Conservation (phyloP, 2,329 filamentous ascomycete genomes). For the Xylaria sp. region DNA sequence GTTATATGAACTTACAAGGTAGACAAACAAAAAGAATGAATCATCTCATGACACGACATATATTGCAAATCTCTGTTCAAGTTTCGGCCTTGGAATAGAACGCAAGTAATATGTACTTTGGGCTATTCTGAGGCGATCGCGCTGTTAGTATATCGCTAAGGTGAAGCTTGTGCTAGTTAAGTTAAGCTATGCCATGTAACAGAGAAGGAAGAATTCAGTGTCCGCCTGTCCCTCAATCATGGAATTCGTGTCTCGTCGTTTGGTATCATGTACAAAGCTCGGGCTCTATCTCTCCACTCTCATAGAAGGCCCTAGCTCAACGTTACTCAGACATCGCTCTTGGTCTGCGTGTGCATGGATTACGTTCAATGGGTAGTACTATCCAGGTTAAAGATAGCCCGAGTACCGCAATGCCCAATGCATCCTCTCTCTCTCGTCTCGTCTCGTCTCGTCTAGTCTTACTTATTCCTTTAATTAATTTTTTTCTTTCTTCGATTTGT, state of each 20-base stretch:
- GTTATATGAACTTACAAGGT: background rate
- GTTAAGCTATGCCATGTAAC: background rate
- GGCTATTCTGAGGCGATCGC: background rate
- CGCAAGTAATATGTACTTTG: background rate
- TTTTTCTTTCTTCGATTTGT: background rate
- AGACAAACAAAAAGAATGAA: background rate
- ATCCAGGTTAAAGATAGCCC: background rate
- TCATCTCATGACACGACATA: background rate
- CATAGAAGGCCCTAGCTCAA: background rate
- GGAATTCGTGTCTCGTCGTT: conserved; percentile 17
- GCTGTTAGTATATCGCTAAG: background rate
- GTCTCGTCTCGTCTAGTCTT: background rate
- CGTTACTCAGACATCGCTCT: conserved; percentile 1
- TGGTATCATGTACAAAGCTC: conserved; percentile 20
- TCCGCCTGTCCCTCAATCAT: background rate
- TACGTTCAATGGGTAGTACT: background rate
- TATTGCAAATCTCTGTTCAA: background rate
- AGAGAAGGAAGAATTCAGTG: background rate
- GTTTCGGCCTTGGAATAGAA: background rate
- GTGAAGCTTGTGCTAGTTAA: background rate
- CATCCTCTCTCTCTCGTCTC: background rate
- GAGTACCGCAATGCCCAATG: background rate
- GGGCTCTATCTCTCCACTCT: background rate
- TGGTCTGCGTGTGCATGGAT: background rate
- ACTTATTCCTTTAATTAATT: background rate